Evolutionary conservation across 345 rosid species (phyloP).

Genomic region (Heritiera littoralis): DNA sequence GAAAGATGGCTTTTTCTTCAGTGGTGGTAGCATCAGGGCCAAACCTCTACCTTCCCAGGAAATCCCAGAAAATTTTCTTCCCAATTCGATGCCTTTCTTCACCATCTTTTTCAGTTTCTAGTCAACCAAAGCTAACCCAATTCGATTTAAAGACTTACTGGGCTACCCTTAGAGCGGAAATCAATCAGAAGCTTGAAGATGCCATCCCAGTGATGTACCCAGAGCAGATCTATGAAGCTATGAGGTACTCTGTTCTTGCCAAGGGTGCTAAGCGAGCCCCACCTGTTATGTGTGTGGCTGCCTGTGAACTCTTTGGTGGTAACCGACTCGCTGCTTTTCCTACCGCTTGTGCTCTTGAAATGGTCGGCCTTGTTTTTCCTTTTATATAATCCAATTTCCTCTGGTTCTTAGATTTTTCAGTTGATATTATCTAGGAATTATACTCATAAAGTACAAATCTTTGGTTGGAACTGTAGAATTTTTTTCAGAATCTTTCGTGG

Average conservation of each 20-base stretch:
- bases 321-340: slow-evolving; percentile 86
- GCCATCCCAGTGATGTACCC: slow-evolving; percentile 76
- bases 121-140: slow-evolving; percentile 32
- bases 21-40: slow-evolving; percentile 33
- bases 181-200: slow-evolving; percentile 71
- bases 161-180: slow-evolving; percentile 60
- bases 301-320: slow-evolving; percentile 87
- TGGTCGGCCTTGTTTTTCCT: slow-evolving; percentile 44
- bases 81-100: slow-evolving; percentile 45
- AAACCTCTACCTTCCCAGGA: slow-evolving; percentile 25
- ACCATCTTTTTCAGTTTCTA: slow-evolving; percentile 31
- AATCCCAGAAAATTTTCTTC: slow-evolving; percentile 18
- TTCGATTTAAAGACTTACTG: slow-evolving; percentile 89
- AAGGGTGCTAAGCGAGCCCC: slow-evolving; percentile 87
- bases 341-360: slow-evolving; percentile 96
- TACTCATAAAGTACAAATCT: neutral
- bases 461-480: neutral
- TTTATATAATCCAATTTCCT: neutral
- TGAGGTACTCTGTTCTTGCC: slow-evolving; percentile 88
- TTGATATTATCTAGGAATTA: neutral
- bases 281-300: slow-evolving; percentile 93
- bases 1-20: slow-evolving; percentile 43
- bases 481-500: neutral
- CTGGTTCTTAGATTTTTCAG: neutral
- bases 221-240: slow-evolving; percentile 77